Base-by-base conservation (phyloP, 2,329 filamentous ascomycete species). In the Phialocephala sp. region DNA sequence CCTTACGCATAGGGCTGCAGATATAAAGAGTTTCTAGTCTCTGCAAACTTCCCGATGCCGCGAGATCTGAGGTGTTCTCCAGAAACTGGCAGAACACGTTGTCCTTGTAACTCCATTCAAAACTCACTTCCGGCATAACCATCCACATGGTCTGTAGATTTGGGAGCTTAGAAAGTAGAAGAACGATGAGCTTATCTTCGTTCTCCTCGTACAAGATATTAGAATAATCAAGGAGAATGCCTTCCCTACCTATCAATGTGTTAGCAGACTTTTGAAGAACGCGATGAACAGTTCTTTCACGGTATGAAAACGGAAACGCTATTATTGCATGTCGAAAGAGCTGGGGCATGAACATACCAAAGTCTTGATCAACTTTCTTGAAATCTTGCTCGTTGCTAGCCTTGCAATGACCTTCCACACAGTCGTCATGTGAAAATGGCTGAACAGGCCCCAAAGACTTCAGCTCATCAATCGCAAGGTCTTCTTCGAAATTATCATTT, bases 1-100 rank as follows among this genome's bases (percentile, higher is more conserved):
- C 62, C 68, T 64, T 63, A 68, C 66, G 61, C 47, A 69, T 43
- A 12, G 68, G 55, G n/a, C 68, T 68, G 18, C 63, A 64, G 22
- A 54, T 35, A 22, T 59, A 59, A 18, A 59, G 39, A n/a, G 57
- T 47, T 12, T 59, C 57, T 3, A 59, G 57, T 24, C 35, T 47
- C 15, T 59, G 57, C 22, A 59, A 47, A 20, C 15, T 9, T 45
- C 57, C 57, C 18, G 37, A 47, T 14, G 20, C 5, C 9, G 22
- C 22, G 50, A 54, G 50, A 2, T 22, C 22, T 35, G 22, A 32
- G 6, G 50, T 54, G 50, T 54, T 27, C 6, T 54, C 50, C 8
- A 54, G 50, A 12, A 32, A 54, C 14, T 54, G 12, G 18, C 50
- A 54, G 22, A 59, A 45, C 9, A 20, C 4, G 37, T 59, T 59